Conservation (phyloP, 2,329 filamentous ascomycete genomes). For the Emericellopsis atlantica region DNA sequence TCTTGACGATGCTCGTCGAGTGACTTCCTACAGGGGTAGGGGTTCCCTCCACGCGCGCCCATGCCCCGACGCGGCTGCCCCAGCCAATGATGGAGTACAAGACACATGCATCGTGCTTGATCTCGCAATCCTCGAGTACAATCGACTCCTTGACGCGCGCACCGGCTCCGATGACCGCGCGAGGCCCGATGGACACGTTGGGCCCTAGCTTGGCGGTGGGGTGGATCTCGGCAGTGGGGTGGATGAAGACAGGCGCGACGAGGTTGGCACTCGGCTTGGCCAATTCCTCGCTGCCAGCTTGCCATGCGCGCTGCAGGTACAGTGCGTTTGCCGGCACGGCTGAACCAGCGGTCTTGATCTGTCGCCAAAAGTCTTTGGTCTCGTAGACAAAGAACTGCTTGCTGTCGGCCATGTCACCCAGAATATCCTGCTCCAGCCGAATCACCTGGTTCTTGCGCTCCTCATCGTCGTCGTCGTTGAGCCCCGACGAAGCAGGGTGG, state of each 20-base stretch:
- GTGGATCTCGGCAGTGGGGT: constrained; percentile 81
- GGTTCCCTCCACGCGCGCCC: constrained; percentile 93
- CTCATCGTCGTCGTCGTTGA: constrained; percentile 50
- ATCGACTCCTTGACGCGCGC: constrained; percentile 92
- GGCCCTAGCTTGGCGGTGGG: constrained; percentile 93
- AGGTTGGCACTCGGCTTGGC: constrained; percentile 76
- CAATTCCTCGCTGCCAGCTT: constrained; percentile 66
- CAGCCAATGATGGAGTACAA: constrained; percentile 95
- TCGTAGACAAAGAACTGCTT: constrained; percentile 98
- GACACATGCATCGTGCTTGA: constrained; percentile 93
- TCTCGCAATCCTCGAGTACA: constrained; percentile 85
- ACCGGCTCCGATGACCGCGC: constrained; percentile 71
- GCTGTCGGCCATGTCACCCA: constrained; percentile 89
- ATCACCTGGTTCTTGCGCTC: constrained; percentile 76
- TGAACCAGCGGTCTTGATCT: constrained; percentile 98
- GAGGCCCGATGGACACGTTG: constrained; percentile 92
- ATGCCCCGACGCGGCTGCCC: constrained; percentile 92
- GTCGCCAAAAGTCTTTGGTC: constrained; percentile 98
- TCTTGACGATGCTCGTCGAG: constrained; percentile 90
- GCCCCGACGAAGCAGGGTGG: constrained; percentile 21
- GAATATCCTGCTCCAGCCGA: constrained; percentile 91
- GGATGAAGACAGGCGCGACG: constrained; percentile 86
- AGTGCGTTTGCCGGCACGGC: constrained; percentile 94
- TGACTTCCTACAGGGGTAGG: constrained; percentile 80
- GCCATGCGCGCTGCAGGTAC: constrained; percentile 89